Percentiles rank a stretch among this genome's conserved stretches.
Conservation (phyloP, 345 rosid genomes). For the Mallotus nudiflorus region DNA sequence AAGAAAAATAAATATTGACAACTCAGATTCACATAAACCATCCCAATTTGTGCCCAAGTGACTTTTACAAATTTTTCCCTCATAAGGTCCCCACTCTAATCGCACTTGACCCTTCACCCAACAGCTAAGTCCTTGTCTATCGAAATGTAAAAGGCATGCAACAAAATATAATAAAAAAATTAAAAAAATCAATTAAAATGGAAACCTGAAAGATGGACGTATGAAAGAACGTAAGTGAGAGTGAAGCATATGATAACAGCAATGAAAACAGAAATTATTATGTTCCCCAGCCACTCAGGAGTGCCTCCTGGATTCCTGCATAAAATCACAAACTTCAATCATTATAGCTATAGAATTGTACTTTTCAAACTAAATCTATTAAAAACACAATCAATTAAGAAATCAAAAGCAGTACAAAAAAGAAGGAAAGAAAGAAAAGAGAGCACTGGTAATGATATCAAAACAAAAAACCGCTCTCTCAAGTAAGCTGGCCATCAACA, state of each 20-base stretch:
- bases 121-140: not conserved
- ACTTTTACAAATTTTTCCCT: not conserved
- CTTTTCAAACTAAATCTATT: not conserved
- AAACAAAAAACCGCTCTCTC: not conserved
- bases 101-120: not conserved
- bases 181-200: slow-evolving; percentile 17
- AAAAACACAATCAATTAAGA: not conserved
- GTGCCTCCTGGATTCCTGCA: slow-evolving; percentile 80
- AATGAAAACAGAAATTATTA: slow-evolving; percentile 49
- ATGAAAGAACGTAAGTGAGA: slow-evolving; percentile 76
- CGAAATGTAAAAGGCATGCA: slow-evolving; percentile 7
- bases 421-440: no score
- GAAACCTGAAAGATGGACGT: slow-evolving; percentile 86
- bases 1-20: not conserved
- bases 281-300: slow-evolving; percentile 88
- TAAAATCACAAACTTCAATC: slow-evolving; percentile 15
- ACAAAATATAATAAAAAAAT: not conserved
- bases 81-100: not conserved
- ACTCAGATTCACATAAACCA: not conserved
- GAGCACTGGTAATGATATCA: no score
- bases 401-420: not conserved
- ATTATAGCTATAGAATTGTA: not conserved
- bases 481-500: not conserved
- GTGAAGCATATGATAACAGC: slow-evolving; percentile 70
- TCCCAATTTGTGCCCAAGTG: not conserved